These are phyloP conservation scores for Suhomyces anneliseae DNA, from an alignment of 1,139 yeast genomes.

Conservation along the genomic window DNA sequence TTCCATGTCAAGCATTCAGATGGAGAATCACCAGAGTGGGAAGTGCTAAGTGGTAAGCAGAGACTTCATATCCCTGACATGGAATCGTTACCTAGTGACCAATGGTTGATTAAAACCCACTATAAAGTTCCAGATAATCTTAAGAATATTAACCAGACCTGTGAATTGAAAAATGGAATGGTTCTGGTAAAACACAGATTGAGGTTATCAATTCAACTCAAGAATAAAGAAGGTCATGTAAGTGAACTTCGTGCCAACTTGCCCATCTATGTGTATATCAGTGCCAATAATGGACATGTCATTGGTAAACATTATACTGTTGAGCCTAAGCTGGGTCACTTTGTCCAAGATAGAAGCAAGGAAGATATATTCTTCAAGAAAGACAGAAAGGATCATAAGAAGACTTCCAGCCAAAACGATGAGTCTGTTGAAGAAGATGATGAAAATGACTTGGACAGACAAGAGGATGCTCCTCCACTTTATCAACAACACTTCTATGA, in stretches of 20 bases:
- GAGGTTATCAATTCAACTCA: constrained; percentile 53
- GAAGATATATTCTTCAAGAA: constrained; percentile 40
- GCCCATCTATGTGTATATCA: constrained; percentile 59
- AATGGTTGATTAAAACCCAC: constrained; percentile 51
- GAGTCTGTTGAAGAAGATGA: constrained; percentile 15
- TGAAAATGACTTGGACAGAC: constrained; percentile 29
- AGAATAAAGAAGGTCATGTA: constrained; percentile 62
- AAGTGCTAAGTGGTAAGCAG: constrained; percentile 35
- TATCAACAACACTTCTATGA: constrained; percentile 42
- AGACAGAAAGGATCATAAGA: constrained; percentile 15
- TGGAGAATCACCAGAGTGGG: constrained; percentile 47
- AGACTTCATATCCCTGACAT: constrained; percentile 27
- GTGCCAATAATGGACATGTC: constrained; percentile 51
- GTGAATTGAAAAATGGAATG: constrained; percentile 48
- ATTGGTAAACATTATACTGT: constrained; percentile 52
- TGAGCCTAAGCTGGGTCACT: constrained; percentile 51
- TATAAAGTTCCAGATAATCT: constrained; percentile 54
- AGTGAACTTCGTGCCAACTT: constrained; percentile 70
- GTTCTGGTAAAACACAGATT: constrained; percentile 63
- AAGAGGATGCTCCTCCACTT: constrained; percentile 42
- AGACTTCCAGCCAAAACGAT: constrained; percentile 1
- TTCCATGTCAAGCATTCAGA: constrained; percentile 38
- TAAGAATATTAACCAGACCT: constrained; percentile 56
- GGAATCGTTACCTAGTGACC: constrained; percentile 40
- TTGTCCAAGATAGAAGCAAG: constrained; percentile 35